Evolutionary conservation across 2,329 filamentous ascomycete genomes (phyloP).

Genomic region (Microcyclosporella mali): DNA sequence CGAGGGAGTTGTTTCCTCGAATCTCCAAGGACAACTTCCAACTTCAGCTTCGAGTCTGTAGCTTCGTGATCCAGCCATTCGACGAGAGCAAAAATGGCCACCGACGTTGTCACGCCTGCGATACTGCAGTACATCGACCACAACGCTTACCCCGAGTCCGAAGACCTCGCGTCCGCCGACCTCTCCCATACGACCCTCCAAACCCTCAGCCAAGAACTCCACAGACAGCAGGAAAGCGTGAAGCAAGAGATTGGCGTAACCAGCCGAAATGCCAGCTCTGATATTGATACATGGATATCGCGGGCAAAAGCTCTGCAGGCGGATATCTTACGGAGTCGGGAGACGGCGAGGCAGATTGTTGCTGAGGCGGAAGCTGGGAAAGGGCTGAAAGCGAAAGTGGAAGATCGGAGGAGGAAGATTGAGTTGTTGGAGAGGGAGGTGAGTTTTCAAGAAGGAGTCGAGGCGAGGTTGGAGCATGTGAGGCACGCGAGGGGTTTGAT

Average conservation of each 20-base stretch:
- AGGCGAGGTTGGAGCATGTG: constrained; percentile 46
- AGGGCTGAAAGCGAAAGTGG: constrained; percentile 56
- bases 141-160: constrained; percentile 51
- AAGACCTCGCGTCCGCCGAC: constrained; percentile 49
- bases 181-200: constrained; percentile 46
- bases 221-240: constrained; percentile 47
- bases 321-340: constrained; percentile 75
- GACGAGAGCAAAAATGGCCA: too few species aligned
- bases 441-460: constrained; percentile 51
- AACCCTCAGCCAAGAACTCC: constrained; percentile 46
- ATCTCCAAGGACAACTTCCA: background rate
- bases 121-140: constrained; percentile 59
- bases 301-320: constrained; percentile 79
- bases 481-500: constrained; percentile 46
- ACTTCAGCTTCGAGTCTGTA: background rate
- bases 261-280: constrained; percentile 68
- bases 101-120: constrained; percentile 47
- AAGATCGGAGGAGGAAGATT: constrained; percentile 53
- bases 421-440: constrained; percentile 54
- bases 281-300: constrained; percentile 78
- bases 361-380: constrained; percentile 66
- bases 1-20: background rate
- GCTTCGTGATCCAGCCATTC: too few species aligned
- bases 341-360: constrained; percentile 74
- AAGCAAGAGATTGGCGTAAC: constrained; percentile 67